These are phyloP conservation scores for Crithidia bombi DNA, from an alignment of 208 protist species.

Conservation along the genomic window DNA sequence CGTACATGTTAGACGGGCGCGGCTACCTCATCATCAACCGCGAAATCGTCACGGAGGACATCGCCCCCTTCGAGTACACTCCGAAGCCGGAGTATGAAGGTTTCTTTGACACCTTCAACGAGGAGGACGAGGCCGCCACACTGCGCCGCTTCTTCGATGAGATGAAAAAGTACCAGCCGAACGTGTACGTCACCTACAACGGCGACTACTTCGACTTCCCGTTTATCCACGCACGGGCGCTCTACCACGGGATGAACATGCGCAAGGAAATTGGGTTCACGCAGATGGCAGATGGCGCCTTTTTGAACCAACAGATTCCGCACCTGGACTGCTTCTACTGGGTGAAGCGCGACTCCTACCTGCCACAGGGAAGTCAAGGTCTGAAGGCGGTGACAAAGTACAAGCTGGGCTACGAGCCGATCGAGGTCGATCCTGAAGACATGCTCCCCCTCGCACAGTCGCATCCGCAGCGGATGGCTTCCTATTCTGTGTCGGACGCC, in stretches of 20 bases:
- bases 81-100: conserved; percentile 98
- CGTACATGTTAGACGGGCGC: conserved; percentile 99
- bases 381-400: conserved; percentile 98
- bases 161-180: conserved; percentile 95
- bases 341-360: conserved; percentile 99
- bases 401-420: conserved; percentile 99
- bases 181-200: conserved; percentile 99
- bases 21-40: conserved; percentile 99
- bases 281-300: conserved; percentile 91
- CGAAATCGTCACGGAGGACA: conserved; percentile 98
- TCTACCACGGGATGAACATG: conserved; percentile 88
- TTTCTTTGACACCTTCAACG: conserved; percentile 98
- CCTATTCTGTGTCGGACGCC: conserved; percentile 99
- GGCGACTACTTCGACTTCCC: conserved; percentile 99
- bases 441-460: conserved; percentile 97
- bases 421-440: conserved; percentile 99
- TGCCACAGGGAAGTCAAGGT: conserved; percentile 97
- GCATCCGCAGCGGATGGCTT: conserved; percentile 97
- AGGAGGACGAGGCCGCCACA: conserved; percentile 92
- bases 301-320: conserved; percentile 86
- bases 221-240: conserved; percentile 97
- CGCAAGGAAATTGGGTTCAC: conserved; percentile 88
- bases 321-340: conserved; percentile 99
- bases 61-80: conserved; percentile 99
- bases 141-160: conserved; percentile 97